phyloP scores from a whole-genome alignment of 495 filamentous ascomycete species.

The Talaromyces stipitatus region DNA sequence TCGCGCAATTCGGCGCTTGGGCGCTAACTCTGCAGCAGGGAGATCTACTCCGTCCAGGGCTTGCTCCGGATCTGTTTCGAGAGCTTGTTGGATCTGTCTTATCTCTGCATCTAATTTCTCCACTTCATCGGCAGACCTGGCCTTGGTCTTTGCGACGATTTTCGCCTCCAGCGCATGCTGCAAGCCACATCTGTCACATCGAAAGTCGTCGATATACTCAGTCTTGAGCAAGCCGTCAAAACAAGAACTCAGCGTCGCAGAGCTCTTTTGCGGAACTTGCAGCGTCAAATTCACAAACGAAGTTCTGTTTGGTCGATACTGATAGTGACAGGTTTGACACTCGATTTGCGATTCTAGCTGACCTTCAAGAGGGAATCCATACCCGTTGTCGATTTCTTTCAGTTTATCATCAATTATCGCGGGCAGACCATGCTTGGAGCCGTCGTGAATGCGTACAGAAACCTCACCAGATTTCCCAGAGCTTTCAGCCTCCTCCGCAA shows the following conservation, averaged over 20 bases:
- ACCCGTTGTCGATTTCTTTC: slow-evolving; percentile 45
- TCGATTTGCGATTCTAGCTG: slow-evolving; percentile 86
- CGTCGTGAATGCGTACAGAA: slow-evolving; percentile 37
- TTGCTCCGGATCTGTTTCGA: slow-evolving; percentile 71
- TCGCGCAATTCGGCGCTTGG: slow-evolving; percentile 75
- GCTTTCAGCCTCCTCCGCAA: slow-evolving; percentile 14
- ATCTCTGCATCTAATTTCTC: slow-evolving; percentile 49
- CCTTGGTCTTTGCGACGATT: slow-evolving; percentile 39
- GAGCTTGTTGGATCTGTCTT: slow-evolving; percentile 46
- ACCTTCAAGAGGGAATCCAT: slow-evolving; percentile 82
- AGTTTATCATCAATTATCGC: slow-evolving; percentile 38
- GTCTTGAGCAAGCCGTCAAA: slow-evolving; percentile 92
- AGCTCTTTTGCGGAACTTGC: slow-evolving; percentile 74
- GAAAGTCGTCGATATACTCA: slow-evolving; percentile 94
- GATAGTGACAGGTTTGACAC: slow-evolving; percentile 81
- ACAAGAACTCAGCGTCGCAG: slow-evolving; percentile 61
- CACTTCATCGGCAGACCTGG: slow-evolving; percentile 37
- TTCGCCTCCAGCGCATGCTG: slow-evolving; percentile 58
- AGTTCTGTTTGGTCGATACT: slow-evolving; percentile 72
- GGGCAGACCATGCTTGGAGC: slow-evolving; percentile 28
- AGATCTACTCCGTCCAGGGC: slow-evolving; percentile 62
- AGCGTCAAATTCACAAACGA: slow-evolving; percentile 89
- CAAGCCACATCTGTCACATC: slow-evolving; percentile 88
- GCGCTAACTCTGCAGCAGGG: slow-evolving; percentile 64
- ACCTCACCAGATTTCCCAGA: slow-evolving; percentile 13